Conservation (phyloP, 306 rosid genomes). For the Myrica gale region DNA sequence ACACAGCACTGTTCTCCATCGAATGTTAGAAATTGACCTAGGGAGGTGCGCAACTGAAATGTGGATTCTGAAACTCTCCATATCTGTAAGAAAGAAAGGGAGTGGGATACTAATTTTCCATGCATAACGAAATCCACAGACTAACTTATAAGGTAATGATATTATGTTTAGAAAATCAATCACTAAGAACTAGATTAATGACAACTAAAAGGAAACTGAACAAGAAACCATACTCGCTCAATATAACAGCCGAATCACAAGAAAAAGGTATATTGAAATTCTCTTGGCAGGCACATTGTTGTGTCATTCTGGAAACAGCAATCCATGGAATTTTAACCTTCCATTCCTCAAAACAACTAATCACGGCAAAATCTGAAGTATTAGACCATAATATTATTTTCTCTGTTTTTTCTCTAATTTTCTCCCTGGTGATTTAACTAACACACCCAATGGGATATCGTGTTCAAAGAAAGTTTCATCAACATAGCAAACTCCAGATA, state of each 20-base stretch:
- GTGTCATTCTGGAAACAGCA: slow-evolving; percentile 1
- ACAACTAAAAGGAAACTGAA: slow-evolving; percentile 8
- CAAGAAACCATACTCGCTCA: slow-evolving; percentile 13
- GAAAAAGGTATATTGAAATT: neutral
- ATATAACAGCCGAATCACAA: neutral
- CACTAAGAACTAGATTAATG: slow-evolving; percentile 4
- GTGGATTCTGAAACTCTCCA: slow-evolving; percentile 76
- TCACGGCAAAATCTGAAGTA: neutral
- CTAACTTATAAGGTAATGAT: slow-evolving; percentile 1
- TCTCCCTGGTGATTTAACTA: neutral
- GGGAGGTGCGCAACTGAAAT: slow-evolving; percentile 61
- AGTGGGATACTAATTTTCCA: slow-evolving; percentile 13
- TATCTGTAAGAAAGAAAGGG: slow-evolving; percentile 46
- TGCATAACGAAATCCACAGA: slow-evolving; percentile 6
- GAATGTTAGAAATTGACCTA: slow-evolving; percentile 77
- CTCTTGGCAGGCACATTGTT: slow-evolving; percentile 7
- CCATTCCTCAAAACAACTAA: neutral
- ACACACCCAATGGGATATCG: neutral
- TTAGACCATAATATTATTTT: neutral
- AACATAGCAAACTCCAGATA: neutral
- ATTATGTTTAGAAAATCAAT: neutral
- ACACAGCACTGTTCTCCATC: slow-evolving; percentile 55
- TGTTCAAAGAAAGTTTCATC: neutral
- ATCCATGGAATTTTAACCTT: neutral
- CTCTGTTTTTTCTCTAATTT: neutral